Evolutionary conservation across 345 rosid genomes (phyloP).

Genomic region (Gossypium stocksii): DNA sequence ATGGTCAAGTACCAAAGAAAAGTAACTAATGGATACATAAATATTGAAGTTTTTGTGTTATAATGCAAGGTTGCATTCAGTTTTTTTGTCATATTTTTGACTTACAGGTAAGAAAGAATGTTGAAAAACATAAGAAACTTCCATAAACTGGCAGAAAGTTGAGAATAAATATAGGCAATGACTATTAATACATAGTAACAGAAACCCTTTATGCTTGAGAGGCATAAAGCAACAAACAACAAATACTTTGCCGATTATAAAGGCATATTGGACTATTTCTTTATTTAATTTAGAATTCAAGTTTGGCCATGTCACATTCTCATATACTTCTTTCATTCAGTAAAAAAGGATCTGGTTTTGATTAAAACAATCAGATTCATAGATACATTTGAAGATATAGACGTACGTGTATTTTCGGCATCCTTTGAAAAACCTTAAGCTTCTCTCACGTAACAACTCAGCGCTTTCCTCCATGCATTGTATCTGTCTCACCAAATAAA

Average conservation of each 20-base stretch:
- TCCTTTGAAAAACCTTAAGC: conserved; percentile 93
- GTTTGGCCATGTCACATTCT: not conserved
- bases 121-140: not conserved
- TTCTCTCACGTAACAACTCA: conserved; percentile 77
- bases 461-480: conserved; percentile 91
- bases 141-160: not conserved
- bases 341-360: not conserved
- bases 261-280: conserved; percentile 2
- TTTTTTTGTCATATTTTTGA: not conserved
- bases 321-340: not conserved
- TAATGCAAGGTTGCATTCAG: not conserved
- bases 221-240: not conserved
- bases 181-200: not conserved
- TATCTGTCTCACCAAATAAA: conserved; percentile 52
- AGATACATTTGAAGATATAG: not conserved
- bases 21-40: not conserved
- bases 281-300: not conserved
- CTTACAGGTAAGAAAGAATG: not conserved
- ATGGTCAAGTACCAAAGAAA: not conserved
- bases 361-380: not conserved
- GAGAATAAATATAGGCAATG: not conserved
- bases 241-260: not conserved
- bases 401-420: conserved; percentile 96
- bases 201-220: not conserved
- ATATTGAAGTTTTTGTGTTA: not conserved